These are phyloP conservation scores for Cyclotella baltica DNA, from an alignment of 108 stramenopile species.

Conservation along the genomic window DNA sequence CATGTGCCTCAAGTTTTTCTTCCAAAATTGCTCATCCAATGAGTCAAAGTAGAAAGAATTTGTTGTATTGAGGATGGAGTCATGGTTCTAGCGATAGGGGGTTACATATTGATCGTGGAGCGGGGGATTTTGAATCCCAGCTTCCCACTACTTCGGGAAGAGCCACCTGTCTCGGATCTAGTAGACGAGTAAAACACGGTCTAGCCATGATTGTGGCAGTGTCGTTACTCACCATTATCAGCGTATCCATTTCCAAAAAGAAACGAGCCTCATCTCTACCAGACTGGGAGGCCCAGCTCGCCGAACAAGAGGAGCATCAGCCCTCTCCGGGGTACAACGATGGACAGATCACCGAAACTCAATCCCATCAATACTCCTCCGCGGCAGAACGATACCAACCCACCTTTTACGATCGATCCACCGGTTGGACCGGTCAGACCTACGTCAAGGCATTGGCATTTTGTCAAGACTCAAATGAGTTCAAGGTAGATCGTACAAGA, in stretches of 20 bases:
- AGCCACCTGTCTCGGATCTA: background rate
- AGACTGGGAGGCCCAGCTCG: constrained; percentile 22
- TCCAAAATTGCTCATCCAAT: too few species aligned
- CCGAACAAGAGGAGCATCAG: background rate
- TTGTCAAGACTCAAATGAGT: constrained; percentile 6
- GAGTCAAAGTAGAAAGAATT: too few species aligned
- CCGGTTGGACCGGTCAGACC: constrained; percentile 15
- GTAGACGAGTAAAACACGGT: constrained; percentile 23
- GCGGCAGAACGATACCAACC: constrained; percentile 6
- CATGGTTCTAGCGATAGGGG: too few species aligned
- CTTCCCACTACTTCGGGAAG: background rate
- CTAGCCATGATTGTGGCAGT: background rate
- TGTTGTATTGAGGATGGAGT: constrained; percentile 9
- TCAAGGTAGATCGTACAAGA: background rate
- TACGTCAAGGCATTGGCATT: constrained; percentile 20
- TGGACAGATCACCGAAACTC: too few species aligned
- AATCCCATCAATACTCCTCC: background rate
- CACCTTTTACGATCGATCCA: background rate
- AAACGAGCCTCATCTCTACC: constrained; percentile 7
- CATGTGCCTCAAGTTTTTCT: too few species aligned
- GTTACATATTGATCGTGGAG: constrained; percentile 11
- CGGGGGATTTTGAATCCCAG: background rate
- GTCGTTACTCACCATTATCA: constrained; percentile 4
- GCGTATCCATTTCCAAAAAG: constrained; percentile 13
- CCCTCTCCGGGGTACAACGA: background rate